phyloP scores from a whole-genome alignment of 2,329 filamentous ascomycete genomes.

The Diatrype stigma region DNA sequence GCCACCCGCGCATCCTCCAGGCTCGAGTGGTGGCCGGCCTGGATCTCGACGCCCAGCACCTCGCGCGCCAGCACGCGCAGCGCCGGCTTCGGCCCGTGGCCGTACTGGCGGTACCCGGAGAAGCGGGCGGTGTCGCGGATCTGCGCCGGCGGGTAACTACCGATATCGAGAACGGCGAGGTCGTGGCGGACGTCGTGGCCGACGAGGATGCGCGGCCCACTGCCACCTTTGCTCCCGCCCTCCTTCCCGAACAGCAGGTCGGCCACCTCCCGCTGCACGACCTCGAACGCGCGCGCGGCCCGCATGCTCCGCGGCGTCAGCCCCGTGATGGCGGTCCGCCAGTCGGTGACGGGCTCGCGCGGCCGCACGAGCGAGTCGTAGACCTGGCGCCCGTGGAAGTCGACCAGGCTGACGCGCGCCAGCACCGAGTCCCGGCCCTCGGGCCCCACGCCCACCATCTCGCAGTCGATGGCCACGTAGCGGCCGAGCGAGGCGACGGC shows the following conservation, averaged over 20 bases:
- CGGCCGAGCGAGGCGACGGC: constrained; percentile 62
- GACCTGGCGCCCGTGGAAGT: constrained; percentile 87
- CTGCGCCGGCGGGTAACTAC: constrained; percentile 66
- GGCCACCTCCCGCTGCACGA: constrained; percentile 71
- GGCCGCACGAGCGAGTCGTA: constrained; percentile 92
- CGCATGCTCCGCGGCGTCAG: constrained; percentile 71
- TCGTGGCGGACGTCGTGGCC: constrained; percentile 72
- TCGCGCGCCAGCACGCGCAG: constrained; percentile 55
- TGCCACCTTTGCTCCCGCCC: not conserved
- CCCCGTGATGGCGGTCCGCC: constrained; percentile 82
- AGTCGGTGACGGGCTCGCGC: constrained; percentile 77
- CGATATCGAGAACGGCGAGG: constrained; percentile 68
- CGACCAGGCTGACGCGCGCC: constrained; percentile 84
- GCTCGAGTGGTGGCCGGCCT: constrained; percentile 61
- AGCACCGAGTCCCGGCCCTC: constrained; percentile 69
- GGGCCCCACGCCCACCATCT: constrained; percentile 89
- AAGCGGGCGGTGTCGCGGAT: constrained; percentile 83
- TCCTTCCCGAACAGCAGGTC: constrained; percentile 42
- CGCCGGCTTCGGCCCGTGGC: constrained; percentile 64
- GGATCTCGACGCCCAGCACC: constrained; percentile 58
- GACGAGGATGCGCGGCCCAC: constrained; percentile 58
- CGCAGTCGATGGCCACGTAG: constrained; percentile 91
- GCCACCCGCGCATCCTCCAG: constrained; percentile 79
- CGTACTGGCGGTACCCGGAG: constrained; percentile 66
- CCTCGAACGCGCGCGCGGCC: constrained; percentile 64